A percentile compares a stretch with the other conserved stretches of the same genome.
Conservation (phyloP, 2,329 filamentous ascomycete species). For the Phialocephala sp. region DNA sequence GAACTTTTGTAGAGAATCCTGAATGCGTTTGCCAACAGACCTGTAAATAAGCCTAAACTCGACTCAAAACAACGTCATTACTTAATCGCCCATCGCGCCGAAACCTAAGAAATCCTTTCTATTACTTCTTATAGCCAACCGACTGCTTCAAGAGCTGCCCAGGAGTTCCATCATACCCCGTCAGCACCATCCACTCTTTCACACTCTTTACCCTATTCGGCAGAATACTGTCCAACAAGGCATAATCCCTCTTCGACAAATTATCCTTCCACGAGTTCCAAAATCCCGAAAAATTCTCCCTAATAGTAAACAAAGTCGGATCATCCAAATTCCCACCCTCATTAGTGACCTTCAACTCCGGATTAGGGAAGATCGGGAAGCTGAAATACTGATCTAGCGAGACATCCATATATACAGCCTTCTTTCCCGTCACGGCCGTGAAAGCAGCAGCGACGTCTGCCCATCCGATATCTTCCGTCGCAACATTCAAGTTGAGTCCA, state of each 20-base stretch:
- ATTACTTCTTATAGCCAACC: neutral
- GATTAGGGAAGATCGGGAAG: conserved; percentile 18
- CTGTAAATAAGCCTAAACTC: too few relatives aligned
- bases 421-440: conserved; percentile 17
- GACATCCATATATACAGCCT: conserved; percentile 30
- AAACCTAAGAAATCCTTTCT: neutral
- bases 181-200: conserved; percentile 36
- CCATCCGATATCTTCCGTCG: conserved; percentile 19
- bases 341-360: conserved; percentile 27
- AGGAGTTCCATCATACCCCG: conserved; percentile 28
- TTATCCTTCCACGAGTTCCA: conserved; percentile 34
- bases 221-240: conserved; percentile 35
- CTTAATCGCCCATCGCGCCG: too few relatives aligned
- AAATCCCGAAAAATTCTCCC: conserved; percentile 36
- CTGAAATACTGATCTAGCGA: conserved; percentile 24
- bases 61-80: too few relatives aligned
- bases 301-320: conserved; percentile 26
- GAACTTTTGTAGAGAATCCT: too few relatives aligned
- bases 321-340: conserved; percentile 16
- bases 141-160: conserved; percentile 26
- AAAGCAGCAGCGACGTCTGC: conserved; percentile 16
- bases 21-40: too few relatives aligned
- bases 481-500: conserved; percentile 16
- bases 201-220: conserved; percentile 33
- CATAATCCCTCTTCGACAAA: conserved; percentile 31